Evolutionary conservation across 441 rosid genomes (phyloP), one percentile per base, ranked within the genome.

Genomic region (Jatropha podagrica): DNA sequence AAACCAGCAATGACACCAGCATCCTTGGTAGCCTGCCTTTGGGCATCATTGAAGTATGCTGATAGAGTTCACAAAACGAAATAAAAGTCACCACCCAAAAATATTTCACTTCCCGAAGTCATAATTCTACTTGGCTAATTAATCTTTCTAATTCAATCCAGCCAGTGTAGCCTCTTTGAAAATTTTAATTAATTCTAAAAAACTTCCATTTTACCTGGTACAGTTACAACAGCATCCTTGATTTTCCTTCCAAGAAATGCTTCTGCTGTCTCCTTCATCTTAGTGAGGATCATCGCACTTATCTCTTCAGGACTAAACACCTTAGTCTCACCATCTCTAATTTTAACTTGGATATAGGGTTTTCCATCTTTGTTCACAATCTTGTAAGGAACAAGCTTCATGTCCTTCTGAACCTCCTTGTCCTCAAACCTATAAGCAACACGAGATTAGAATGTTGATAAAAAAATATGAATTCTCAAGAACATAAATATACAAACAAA

Each of bases 201-300:
- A 74, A 80, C 75, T 20, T 4, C 32, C 44, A 70, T 4, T 41
- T 75, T 2, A 93, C 97, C 96, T 37, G 98, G 98, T 80, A 94
- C 97, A 51, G 98, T 94, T 69, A 94, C 96, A 32, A 94, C 98
- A 18, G 97, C 97, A 78, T 93, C 97, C 89, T 87, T 93, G 77
- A 93, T 90, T 82, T 93, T 92, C 89, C 92, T 93, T 17, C 98
- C 97, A 73, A 92, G 94, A 23, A 23, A 23, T 23, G 23, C 23
- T 23, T 23, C 23, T 23, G 23, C 23, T 23, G 23, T 23, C 23
- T 23, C 23, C 23, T 23, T 23, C 23, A 23, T 23, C 23, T 23
- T 23, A 23, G 23, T 23, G 23, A 23, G 23, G 23, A 23, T 23
- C 23, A 23, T 23, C 23, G 23, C 23, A 23, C 23, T 23, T 23